Base-by-base conservation (phyloP, 1,284 basidiomycete species). In the Ustilago loliicola region DNA sequence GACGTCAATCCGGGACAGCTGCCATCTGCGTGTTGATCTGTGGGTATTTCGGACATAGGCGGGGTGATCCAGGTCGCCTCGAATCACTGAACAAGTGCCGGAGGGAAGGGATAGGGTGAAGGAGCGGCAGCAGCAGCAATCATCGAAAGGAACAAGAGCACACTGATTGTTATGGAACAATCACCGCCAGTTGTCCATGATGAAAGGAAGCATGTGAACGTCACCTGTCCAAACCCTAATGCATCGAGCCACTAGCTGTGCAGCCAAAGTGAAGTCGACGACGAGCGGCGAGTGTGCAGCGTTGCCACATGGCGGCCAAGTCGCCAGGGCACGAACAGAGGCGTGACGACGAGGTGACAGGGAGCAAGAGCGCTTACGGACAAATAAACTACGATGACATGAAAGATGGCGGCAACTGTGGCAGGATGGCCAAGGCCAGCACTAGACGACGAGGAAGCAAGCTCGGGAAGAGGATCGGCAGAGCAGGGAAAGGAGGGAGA, bases 41-140 rank as follows among this genome's bases (percentile, higher is more conserved):
- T 57, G 50, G 29, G 13, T 58, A 64, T 66, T 61, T 66, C 69
- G 69, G 69, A 72, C 69, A 59, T 72, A 66, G 60, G 64, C 69
- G 69, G 69, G 50, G 8, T 10, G 54, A 15, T 32, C 32, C n/a
- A 42, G 42, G 40, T 47, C 10, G 55, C 21, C 19, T n/a, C 25
- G 25, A 54, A 21, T 19, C 21, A 21, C 42, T 45, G n/a, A 11
- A 45, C 42, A 21, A 21, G 42, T 45, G 42, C 42, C n/a, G 42
- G 42, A 40, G 47, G 10, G 32, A 38, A 45, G 36, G 34, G 19
- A n/a, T 32, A 48, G 45, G 27, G 23, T 19, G 15, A 32, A 32
- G 40, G 9, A n/a, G 30, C 17, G 21, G n/a, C 23, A 34, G 36
- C 30, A 36, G 57, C 27, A 42, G 23, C 27, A 30, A 51, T 15